Base-by-base conservation (phyloP, 768 basidiomycete genomes). In the Cubamyces sp. region DNA sequence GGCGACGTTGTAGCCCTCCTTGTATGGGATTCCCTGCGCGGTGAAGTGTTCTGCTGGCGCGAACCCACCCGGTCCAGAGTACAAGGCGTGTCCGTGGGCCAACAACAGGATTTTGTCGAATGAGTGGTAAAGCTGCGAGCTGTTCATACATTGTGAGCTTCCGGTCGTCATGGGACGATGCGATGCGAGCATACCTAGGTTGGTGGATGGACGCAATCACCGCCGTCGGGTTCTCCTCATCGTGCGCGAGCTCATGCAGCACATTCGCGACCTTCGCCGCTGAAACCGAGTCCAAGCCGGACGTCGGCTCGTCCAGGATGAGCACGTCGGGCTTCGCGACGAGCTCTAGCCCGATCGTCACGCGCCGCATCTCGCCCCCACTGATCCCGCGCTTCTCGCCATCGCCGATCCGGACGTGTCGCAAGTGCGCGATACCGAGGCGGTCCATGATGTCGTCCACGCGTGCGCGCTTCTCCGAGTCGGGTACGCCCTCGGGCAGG, bases 131-230 rank as follows among this genome's bases (percentile, higher is more conserved):
- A 94, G 79, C 66, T 88, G 88, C 14, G 92, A 94, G 65, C 88
- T 90, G 50, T 9, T 16, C 21, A 2, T 19, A 37, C 19, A 16
- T 15, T 21, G 19, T 19, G 18, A 43, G 28, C 15, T 54, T 5
- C 12, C 5, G 40, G 3, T 2, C 23, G 6, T 26, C 4, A 21
- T 9, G n/a, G 40, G 19, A 9, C 41, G 9, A 61, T 37, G 62
- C 53, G 15, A 19, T 43, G 50, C 5, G 45, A 26, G 70, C 77
- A 48, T 69, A 84, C 88, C 86, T 91, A 5, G 94, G 94, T 68
- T 94, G 93, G 75, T 96, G 92, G 47, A 95, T 91, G 2, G 88
- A 92, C 15, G 91, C 89, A 60, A 96, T 87, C 51, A 96, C 86
- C 0, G 91, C 90, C 0, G 90, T 93, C 0, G 90, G 89, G 50